Evolutionary conservation across 139 green algal species (phyloP).

Genomic region (Auxenochlorella pyrenoidosa): DNA sequence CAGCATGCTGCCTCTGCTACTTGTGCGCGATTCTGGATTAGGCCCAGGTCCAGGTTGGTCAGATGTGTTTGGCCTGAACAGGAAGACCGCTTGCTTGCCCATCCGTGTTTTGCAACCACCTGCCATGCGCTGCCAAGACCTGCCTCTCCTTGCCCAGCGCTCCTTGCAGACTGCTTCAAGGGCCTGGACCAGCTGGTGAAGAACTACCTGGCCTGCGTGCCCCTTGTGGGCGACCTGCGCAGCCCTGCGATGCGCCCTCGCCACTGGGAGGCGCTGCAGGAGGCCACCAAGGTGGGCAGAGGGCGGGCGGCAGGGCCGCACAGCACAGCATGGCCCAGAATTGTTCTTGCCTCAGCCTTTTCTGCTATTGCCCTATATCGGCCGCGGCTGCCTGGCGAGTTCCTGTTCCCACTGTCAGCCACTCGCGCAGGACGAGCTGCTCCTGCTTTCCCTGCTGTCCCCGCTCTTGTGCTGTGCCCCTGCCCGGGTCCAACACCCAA

Average conservation of each 20-base stretch:
- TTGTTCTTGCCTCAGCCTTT: too few species aligned
- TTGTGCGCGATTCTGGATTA: too few species aligned
- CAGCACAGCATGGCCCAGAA: too few species aligned
- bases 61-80: too few species aligned
- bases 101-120: background rate
- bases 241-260: slow-evolving; percentile 90
- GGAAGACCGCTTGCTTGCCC: background rate
- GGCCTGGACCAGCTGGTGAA: slow-evolving; percentile 81
- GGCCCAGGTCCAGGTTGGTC: too few species aligned
- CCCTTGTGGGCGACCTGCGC: slow-evolving; percentile 88
- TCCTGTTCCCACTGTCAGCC: too few species aligned
- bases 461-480: too few species aligned
- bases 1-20: background rate
- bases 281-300: slow-evolving; percentile 34
- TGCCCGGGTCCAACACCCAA: too few species aligned
- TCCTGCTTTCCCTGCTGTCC: too few species aligned
- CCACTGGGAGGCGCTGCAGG: slow-evolving; percentile 88
- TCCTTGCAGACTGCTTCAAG: slow-evolving; percentile 72
- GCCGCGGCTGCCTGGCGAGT: too few species aligned
- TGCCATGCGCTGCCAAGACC: background rate
- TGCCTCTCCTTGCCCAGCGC: background rate
- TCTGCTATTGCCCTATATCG: too few species aligned
- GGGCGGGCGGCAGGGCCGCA: background rate
- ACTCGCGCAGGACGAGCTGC: too few species aligned
- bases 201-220: slow-evolving; percentile 86